phyloP scores from a whole-genome alignment of 2,329 filamentous ascomycete genomes.

The Colletotrichum salicis region DNA sequence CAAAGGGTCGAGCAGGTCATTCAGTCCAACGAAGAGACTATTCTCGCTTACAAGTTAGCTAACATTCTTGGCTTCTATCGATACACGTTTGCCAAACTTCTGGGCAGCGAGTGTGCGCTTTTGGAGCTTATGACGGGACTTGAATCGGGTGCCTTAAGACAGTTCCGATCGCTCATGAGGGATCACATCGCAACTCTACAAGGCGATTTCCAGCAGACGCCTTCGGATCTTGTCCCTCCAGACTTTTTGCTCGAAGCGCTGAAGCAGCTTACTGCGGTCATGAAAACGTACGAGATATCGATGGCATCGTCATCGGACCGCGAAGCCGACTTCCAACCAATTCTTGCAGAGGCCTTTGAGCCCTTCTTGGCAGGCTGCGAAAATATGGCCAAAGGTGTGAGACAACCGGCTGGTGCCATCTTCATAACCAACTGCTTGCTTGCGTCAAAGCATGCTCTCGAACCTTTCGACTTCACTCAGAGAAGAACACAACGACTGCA shows the following conservation, averaged over 20 bases:
- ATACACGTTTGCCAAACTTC: constrained; percentile 82
- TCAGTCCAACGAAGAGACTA: constrained; percentile 89
- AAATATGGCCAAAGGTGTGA: constrained; percentile 71
- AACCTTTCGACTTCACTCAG: constrained; percentile 72
- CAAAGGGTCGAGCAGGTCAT: constrained; percentile 93
- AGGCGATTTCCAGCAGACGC: constrained; percentile 74
- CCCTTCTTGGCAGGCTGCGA: constrained; percentile 84
- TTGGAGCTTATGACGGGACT: constrained; percentile 75
- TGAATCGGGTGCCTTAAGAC: constrained; percentile 80
- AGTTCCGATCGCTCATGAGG: constrained; percentile 83
- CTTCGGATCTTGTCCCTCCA: constrained; percentile 80
- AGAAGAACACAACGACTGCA: constrained; percentile 66
- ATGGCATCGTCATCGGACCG: constrained; percentile 68
- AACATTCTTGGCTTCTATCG: constrained; percentile 92
- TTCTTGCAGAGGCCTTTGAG: constrained; percentile 83
- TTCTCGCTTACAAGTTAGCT: constrained; percentile 87
- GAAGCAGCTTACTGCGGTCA: constrained; percentile 79
- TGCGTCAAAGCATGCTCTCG: constrained; percentile 65
- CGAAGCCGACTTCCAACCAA: constrained; percentile 77
- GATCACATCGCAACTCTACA: constrained; percentile 83
- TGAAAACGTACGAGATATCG: constrained; percentile 89
- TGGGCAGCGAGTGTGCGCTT: constrained; percentile 76
- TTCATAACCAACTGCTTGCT: constrained; percentile 80
- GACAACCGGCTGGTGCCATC: constrained; percentile 69
- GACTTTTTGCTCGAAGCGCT: constrained; percentile 84